phyloP scores from a whole-genome alignment of 805 yeast genomes.

The Komagataella mondaviorum region DNA sequence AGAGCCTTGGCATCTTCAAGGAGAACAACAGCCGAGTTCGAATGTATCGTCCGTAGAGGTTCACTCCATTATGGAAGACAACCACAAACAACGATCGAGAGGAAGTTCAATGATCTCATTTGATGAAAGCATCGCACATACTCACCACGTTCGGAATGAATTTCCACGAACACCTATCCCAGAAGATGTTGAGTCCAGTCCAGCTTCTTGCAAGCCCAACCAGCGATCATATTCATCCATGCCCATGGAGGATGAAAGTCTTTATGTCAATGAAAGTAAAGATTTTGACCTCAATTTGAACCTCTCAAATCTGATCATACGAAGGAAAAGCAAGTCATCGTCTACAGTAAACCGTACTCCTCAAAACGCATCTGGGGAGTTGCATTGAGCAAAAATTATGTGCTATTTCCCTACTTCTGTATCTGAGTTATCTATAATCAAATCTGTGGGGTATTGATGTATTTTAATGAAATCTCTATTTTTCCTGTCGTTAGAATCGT shows the following conservation, averaged over 20 bases:
- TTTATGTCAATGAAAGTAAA: neutral
- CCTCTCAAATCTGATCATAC: neutral
- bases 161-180: neutral
- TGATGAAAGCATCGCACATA: neutral
- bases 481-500: constrained; percentile 41
- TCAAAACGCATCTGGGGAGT: neutral
- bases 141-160: neutral
- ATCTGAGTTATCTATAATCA: constrained; percentile 5
- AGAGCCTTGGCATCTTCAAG: neutral
- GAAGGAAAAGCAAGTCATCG: neutral
- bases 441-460: constrained; percentile 7
- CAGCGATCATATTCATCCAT: neutral
- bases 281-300: neutral
- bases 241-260: neutral
- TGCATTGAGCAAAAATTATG: neutral
- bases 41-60: neutral
- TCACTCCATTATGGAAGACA: neutral
- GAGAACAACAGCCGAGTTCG: neutral
- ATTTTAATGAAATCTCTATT: constrained; percentile 34
- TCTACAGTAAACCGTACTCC: neutral
- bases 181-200: neutral
- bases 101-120: neutral
- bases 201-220: neutral
- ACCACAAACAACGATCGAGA: neutral
- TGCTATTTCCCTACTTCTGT: constrained; percentile 1